Evolutionary conservation across 495 filamentous ascomycete species (phyloP).

Genomic region (Immersiella caudata): DNA sequence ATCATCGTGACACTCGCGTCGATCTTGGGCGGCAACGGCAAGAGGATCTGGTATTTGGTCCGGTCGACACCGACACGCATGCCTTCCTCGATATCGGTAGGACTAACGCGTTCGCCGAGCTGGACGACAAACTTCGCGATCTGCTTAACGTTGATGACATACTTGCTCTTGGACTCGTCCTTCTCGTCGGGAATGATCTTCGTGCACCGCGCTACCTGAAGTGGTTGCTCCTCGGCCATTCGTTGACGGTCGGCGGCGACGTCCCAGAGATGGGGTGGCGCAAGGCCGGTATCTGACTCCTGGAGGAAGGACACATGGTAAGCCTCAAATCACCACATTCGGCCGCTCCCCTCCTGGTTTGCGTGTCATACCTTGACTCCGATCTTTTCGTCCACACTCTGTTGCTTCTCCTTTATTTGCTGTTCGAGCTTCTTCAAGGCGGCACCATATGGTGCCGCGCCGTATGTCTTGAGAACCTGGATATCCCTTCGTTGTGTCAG

Average conservation of each 20-base stretch:
- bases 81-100: slow-evolving; percentile 98
- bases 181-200: slow-evolving; percentile 99
- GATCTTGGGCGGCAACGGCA: slow-evolving; percentile 98
- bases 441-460: slow-evolving; percentile 91
- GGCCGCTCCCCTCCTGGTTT: background rate
- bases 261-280: slow-evolving; percentile 98
- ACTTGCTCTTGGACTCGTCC: slow-evolving; percentile 97
- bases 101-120: slow-evolving; percentile 93
- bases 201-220: slow-evolving; percentile 96
- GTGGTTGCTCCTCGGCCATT: slow-evolving; percentile 96
- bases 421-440: slow-evolving; percentile 94
- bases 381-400: slow-evolving; percentile 97
- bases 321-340: slow-evolving; percentile 1
- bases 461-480: slow-evolving; percentile 98
- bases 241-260: slow-evolving; percentile 95
- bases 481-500: slow-evolving; percentile 76
- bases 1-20: slow-evolving; percentile 99
- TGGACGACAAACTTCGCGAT: slow-evolving; percentile 99
- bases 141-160: slow-evolving; percentile 99
- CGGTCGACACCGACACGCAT: slow-evolving; percentile 98
- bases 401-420: slow-evolving; percentile 96
- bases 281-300: slow-evolving; percentile 98
- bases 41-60: slow-evolving; percentile 97
- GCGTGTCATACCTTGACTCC: slow-evolving; percentile 54
- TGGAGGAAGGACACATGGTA: slow-evolving; percentile 37